These are phyloP conservation scores for Raddia guianensis DNA, from an alignment of 176 grass and related monocot genomes.

Conservation along the genomic window DNA sequence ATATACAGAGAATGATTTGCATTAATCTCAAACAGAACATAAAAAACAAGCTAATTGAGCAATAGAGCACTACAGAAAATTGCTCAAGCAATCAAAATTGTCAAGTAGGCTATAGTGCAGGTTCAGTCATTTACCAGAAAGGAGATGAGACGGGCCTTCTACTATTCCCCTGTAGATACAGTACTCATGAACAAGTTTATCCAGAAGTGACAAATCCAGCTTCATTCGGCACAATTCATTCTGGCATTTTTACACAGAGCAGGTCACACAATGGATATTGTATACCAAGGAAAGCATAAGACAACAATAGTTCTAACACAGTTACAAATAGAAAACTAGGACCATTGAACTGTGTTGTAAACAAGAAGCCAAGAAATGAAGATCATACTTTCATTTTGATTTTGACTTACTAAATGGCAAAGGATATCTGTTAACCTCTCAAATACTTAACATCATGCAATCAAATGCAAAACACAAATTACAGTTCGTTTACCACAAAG, in stretches of 20 bases:
- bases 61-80: constrained; percentile 25
- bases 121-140: constrained; percentile 58
- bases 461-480: background rate
- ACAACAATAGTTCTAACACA: constrained; percentile 28
- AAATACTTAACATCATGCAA: background rate
- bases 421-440: background rate
- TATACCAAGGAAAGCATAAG: constrained; percentile 22
- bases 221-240: constrained; percentile 96
- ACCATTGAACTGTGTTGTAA: background rate
- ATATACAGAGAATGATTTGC: constrained; percentile 28
- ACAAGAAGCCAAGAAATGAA: constrained; percentile 13
- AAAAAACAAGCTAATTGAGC: constrained; percentile 6
- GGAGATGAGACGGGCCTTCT: constrained; percentile 57
- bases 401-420: constrained; percentile 9
- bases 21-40: constrained; percentile 28
- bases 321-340: constrained; percentile 9
- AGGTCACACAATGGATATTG: background rate
- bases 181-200: constrained; percentile 98
- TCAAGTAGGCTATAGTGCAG: constrained; percentile 19
- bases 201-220: constrained; percentile 81
- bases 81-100: constrained; percentile 33
- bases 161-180: constrained; percentile 95
- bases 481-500: background rate
- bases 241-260: constrained; percentile 54
- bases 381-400: background rate